phyloP scores from a whole-genome alignment of 441 rosid genomes.

The Lepidium campestre region DNA sequence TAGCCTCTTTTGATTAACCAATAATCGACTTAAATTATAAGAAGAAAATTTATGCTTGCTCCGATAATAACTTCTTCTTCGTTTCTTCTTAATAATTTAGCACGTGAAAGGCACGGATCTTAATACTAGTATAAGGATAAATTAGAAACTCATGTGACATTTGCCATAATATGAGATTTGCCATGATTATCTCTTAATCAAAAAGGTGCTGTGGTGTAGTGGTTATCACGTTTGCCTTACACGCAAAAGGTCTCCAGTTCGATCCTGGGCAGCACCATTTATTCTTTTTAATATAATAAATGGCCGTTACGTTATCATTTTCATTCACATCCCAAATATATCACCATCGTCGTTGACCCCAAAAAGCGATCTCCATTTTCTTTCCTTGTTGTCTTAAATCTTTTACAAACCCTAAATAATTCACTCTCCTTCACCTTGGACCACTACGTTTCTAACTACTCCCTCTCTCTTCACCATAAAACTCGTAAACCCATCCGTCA shows the following conservation, averaged over 20 bases:
- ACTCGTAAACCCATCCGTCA: background rate
- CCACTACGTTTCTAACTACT: background rate
- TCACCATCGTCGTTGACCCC: conserved; percentile 21
- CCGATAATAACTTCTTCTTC: too few species aligned
- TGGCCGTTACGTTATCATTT: background rate
- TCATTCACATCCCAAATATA: background rate
- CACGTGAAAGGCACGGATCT: too few species aligned
- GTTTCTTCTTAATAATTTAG: too few species aligned
- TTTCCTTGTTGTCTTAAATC: background rate
- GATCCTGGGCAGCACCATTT: conserved; percentile 80
- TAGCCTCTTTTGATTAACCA: too few species aligned
- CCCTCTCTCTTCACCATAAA: background rate
- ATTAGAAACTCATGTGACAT: too few species aligned
- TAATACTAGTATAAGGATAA: too few species aligned
- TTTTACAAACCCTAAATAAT: conserved; percentile 22
- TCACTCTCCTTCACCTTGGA: conserved; percentile 4
- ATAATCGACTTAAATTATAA: too few species aligned
- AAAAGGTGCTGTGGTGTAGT: conserved; percentile 70
- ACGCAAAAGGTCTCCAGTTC: conserved; percentile 75
- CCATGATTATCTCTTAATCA: too few species aligned
- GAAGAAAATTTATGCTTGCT: too few species aligned
- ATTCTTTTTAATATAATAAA: background rate
- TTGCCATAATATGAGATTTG: too few species aligned
- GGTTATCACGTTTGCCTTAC: conserved; percentile 86
- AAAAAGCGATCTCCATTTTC: conserved; percentile 8